Evolutionary conservation across 495 filamentous ascomycete species (phyloP).

Genomic region (Penicillium pancosmium): DNA sequence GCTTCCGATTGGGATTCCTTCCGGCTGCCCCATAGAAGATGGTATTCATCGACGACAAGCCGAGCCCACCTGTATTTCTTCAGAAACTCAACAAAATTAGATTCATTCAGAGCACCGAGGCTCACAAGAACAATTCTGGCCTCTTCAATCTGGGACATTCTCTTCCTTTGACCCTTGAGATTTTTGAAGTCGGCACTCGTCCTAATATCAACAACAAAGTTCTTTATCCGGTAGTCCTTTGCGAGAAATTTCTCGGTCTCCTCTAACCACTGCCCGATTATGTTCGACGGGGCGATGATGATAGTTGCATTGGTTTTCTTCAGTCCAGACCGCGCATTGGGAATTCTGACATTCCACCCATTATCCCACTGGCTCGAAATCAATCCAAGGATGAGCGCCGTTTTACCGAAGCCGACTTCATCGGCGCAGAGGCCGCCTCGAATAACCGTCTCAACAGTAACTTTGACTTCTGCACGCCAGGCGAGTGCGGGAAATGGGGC

Average conservation of each 20-base stretch:
- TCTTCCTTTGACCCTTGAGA: too few relatives aligned
- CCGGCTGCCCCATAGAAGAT: background rate
- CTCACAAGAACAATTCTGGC: constrained; percentile 12
- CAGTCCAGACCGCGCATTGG: background rate
- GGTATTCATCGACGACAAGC: constrained; percentile 70
- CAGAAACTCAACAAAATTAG: background rate
- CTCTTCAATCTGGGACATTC: too few relatives aligned
- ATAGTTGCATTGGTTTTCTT: constrained; percentile 65
- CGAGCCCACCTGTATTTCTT: constrained; percentile 51
- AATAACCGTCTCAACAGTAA: constrained; percentile 38
- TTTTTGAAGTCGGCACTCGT: constrained; percentile 14
- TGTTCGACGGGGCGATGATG: constrained; percentile 64
- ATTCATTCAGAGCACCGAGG: background rate
- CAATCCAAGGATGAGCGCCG: constrained; percentile 68
- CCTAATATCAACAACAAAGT: constrained; percentile 50
- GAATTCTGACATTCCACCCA: background rate
- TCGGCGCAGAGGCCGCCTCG: constrained; percentile 76
- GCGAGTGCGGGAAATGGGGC: constrained; percentile 57
- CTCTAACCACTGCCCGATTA: constrained; percentile 67
- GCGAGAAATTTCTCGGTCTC: constrained; percentile 65
- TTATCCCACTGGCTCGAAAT: constrained; percentile 46
- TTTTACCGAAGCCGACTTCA: constrained; percentile 83
- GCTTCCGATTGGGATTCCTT: constrained; percentile 2
- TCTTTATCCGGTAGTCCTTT: constrained; percentile 14
- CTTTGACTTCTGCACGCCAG: constrained; percentile 64